Conservation (phyloP, 345 rosid genomes). For the Odontarrhena argentea region DNA sequence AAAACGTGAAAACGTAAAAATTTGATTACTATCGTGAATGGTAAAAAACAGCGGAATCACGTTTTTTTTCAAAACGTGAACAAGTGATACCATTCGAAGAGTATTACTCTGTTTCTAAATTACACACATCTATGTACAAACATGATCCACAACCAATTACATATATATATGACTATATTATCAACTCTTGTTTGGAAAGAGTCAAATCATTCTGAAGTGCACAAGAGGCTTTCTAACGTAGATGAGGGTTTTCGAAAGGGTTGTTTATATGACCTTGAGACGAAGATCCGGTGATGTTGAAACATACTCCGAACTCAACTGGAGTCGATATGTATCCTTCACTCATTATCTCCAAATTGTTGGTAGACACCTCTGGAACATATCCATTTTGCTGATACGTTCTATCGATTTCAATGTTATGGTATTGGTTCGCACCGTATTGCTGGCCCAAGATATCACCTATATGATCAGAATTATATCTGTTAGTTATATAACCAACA, state of each 20-base stretch:
- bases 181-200: not conserved
- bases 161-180: not conserved
- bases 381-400: slow-evolving; percentile 42
- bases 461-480: slow-evolving; percentile 11
- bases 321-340: slow-evolving; percentile 21
- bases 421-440: slow-evolving; percentile 39
- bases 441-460: slow-evolving; percentile 53
- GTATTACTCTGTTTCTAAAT: not conserved
- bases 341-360: slow-evolving; percentile 35
- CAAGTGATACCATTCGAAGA: slow-evolving; percentile 3
- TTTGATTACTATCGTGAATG: not conserved
- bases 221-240: slow-evolving; percentile 2
- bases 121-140: slow-evolving; percentile 29
- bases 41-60: slow-evolving; percentile 11
- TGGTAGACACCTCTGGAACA: slow-evolving; percentile 18
- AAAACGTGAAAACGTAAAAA: slow-evolving; percentile 7
- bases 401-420: slow-evolving; percentile 33
- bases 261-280: slow-evolving; percentile 49
- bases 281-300: slow-evolving; percentile 47
- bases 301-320: slow-evolving; percentile 31
- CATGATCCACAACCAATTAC: not conserved
- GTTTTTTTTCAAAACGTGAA: slow-evolving; percentile 19
- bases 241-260: slow-evolving; percentile 19
- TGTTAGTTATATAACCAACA: not conserved
- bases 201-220: not conserved